A percentile compares a stretch with the other conserved stretches of the same genome.
Evolutionary conservation across 2,329 filamentous ascomycete genomes (phyloP).

Genomic region (Aureobasidium namibiae): DNA sequence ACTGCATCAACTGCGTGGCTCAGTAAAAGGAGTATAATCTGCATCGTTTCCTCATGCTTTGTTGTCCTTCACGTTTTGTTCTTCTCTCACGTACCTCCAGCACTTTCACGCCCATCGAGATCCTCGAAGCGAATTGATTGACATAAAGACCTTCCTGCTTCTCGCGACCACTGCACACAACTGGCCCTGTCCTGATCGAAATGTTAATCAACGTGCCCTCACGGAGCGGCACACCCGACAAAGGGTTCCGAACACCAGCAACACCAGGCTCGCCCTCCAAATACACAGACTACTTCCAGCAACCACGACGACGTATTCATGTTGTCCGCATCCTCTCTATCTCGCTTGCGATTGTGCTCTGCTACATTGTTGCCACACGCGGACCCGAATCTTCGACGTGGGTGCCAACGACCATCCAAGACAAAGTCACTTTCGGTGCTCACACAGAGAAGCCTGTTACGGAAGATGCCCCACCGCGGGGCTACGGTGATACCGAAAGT

Average conservation of each 20-base stretch:
- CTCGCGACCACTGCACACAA: not conserved
- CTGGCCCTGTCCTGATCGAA: not conserved
- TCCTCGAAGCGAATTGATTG: not conserved
- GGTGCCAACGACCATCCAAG: not conserved
- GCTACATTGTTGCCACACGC: conserved; percentile 3
- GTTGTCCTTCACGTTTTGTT: not conserved
- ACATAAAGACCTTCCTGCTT: not conserved
- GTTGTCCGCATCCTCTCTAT: conserved; percentile 7
- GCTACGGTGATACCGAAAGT: not conserved
- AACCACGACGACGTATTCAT: conserved; percentile 5
- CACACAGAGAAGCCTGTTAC: not conserved
- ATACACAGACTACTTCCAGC: not conserved
- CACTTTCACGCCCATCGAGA: not conserved
- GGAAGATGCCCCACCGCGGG: not conserved
- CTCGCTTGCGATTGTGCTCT: not conserved
- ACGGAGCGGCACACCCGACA: not conserved
- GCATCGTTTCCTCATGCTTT: not conserved
- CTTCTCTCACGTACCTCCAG: no score
- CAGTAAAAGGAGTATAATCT: not conserved
- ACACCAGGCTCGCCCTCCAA: conserved; percentile 2
- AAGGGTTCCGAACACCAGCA: not conserved
- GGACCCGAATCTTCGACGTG: not conserved
- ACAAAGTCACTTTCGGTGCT: not conserved
- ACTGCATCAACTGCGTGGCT: not conserved
- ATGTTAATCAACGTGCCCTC: not conserved